Percentiles rank a stretch among this genome's conserved stretches.
Evolutionary conservation across 169 alveolate genomes (phyloP).

Genomic region (Cryptosporidium viatorum): DNA sequence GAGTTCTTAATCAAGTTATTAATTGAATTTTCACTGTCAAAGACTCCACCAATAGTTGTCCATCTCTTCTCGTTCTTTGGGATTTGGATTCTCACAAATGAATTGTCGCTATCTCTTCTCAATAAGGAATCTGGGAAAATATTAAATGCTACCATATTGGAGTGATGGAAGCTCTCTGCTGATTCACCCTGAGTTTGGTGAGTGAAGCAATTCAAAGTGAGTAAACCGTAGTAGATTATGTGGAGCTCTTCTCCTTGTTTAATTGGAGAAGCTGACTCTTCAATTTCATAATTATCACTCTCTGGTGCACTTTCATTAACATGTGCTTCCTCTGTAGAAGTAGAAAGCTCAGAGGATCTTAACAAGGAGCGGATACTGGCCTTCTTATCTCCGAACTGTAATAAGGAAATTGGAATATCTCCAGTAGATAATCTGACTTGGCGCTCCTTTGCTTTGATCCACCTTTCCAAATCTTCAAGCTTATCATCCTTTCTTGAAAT

Average conservation of each 20-base stretch:
- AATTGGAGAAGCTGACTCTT: not conserved
- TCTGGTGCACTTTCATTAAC: not conserved
- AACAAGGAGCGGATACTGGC: not conserved
- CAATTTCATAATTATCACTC: not conserved
- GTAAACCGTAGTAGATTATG: slow-evolving; percentile 31
- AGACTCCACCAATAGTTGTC: not conserved
- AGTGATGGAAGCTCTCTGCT: not conserved
- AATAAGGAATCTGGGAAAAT: slow-evolving; percentile 48
- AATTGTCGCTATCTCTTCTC: slow-evolving; percentile 5
- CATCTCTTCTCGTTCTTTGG: slow-evolving; percentile 46
- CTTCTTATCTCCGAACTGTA: not conserved
- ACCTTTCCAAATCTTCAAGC: slow-evolving; percentile 18
- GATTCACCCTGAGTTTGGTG: not conserved
- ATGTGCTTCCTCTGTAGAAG: not conserved
- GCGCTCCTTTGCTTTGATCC: slow-evolving; percentile 37
- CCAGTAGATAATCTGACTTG: slow-evolving; percentile 16
- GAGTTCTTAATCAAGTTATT: slow-evolving; percentile 20
- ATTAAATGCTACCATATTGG: slow-evolving; percentile 1
- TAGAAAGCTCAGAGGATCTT: not conserved
- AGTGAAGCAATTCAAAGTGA: slow-evolving; percentile 43
- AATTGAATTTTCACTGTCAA: slow-evolving; percentile 5
- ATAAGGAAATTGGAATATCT: slow-evolving; percentile 27
- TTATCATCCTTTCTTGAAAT: slow-evolving; percentile 11
- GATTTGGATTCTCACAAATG: slow-evolving; percentile 1
- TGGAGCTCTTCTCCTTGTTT: slow-evolving; percentile 41